Evolutionary conservation across 163 green algal genomes (phyloP), one percentile per base, ranked within the genome.

Genomic region (Dunaliella salina): DNA sequence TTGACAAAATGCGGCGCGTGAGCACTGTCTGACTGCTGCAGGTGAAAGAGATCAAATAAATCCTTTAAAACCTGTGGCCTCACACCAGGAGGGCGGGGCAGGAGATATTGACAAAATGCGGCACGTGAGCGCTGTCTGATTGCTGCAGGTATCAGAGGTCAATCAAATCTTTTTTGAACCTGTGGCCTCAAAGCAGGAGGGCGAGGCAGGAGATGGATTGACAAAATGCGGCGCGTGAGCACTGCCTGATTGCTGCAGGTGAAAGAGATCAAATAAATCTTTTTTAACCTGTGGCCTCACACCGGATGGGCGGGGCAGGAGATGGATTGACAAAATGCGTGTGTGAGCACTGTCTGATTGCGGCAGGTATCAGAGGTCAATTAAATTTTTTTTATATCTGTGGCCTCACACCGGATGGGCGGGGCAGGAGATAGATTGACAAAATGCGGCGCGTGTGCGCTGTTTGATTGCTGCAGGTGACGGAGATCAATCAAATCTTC

Each of bases 31-130:
- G 32, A 17, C 59, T 57, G 33, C 17, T 46, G 34, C 87, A 91
- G 88, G 86, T 90, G 30, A 83, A 83, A 75, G 88, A 87, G 86
- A 87, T 89, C 78, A 92, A 90, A 85, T 85, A 87, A 29, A 85
- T 90, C 1, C 57, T 72, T 12, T 80, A 79, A 32, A 85, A 80
- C 59, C 35, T 88, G 26, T 89, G 85, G 85, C 83, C 86, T 29
- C 80, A 82, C 34, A n/a, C n/a, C n/a, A n/a, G n/a, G n/a, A n/a
- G n/a, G n/a, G n/a, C n/a, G n/a, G n/a, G n/a, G n/a, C n/a, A n/a
- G n/a, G n/a, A n/a, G n/a, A n/a, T n/a, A n/a, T 50, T 50, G 8
- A 50, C 4, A 3, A 8, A 3, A 50, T 80, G 32, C 3, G 59
- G 32, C 82, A n/a, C 82, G 50, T 45, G 34, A 33, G n/a, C n/a